Evolutionary conservation across 2,329 filamentous ascomycete genomes (phyloP).

Genomic region (Trichoderma koningiopsis): DNA sequence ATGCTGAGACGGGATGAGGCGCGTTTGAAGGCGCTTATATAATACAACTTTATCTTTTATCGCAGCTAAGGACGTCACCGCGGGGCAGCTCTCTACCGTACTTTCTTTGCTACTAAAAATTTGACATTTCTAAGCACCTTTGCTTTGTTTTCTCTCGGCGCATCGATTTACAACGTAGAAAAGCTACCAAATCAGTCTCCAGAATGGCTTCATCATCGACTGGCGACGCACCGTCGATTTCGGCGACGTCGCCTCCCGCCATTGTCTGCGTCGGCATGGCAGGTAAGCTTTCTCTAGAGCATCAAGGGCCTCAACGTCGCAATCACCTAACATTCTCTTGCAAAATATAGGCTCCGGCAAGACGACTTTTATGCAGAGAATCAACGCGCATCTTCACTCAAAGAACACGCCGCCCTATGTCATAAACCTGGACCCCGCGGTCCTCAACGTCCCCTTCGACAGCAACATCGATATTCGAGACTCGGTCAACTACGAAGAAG

Average conservation of each 20-base stretch:
- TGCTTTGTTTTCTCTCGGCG: neutral
- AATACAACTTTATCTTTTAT: neutral
- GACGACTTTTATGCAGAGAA: conserved; percentile 99
- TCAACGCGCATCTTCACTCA: conserved; percentile 88
- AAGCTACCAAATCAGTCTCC: neutral
- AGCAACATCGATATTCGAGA: conserved; percentile 99
- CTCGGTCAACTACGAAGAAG: conserved; percentile 98
- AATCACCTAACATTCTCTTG: neutral
- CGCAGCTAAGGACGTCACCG: conserved; percentile 16
- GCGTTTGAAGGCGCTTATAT: conserved; percentile 6
- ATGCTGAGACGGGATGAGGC: neutral
- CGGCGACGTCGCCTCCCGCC: conserved; percentile 60
- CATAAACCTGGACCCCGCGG: conserved; percentile 94
- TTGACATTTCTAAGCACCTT: conserved; percentile 7
- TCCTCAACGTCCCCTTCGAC: conserved; percentile 90
- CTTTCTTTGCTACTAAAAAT: conserved; percentile 25
- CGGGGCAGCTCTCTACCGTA: conserved; percentile 5
- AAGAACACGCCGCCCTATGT: conserved; percentile 86
- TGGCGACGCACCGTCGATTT: conserved; percentile 32
- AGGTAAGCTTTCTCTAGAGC: conserved; percentile 54
- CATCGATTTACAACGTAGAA: neutral
- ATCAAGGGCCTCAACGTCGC: neutral
- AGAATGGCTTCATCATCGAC: conserved; percentile 41
- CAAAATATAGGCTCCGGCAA: conserved; percentile 76
- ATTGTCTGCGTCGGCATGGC: conserved; percentile 98